Conservation (phyloP, 257 asterid species). For the Solanum tarijense region DNA sequence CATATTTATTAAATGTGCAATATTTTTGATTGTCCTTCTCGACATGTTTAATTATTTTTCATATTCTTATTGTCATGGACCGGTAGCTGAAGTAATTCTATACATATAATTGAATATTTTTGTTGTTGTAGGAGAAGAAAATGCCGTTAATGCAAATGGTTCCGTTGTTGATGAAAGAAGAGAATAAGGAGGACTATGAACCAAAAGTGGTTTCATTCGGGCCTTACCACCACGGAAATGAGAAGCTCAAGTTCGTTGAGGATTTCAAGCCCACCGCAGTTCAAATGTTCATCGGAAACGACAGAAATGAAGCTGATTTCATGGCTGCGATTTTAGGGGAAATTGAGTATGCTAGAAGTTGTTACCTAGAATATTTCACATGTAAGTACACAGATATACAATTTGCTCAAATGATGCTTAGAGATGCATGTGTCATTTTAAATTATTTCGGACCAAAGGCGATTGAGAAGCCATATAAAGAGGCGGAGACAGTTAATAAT, state of each 20-base stretch:
- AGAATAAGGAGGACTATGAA: background rate
- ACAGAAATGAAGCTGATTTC: accelerated
- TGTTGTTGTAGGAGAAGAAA: background rate
- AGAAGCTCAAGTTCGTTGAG: background rate
- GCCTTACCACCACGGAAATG: background rate
- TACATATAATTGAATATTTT: no score
- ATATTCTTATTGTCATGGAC: no score
- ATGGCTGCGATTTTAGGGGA: accelerated
- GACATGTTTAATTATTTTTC: no score
- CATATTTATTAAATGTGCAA: background rate
- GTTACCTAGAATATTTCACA: background rate
- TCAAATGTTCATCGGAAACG: background rate
- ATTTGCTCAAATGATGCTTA: constrained; percentile 3
- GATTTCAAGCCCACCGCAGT: background rate
- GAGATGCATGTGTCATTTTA: background rate
- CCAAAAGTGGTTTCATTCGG: background rate
- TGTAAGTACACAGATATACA: background rate
- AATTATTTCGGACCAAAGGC: background rate
- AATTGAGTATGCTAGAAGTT: background rate
- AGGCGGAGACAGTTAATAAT: accelerated
- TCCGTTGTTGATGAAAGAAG: background rate
- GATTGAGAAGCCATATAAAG: accelerated
- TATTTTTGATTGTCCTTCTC: background rate
- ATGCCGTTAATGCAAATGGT: background rate
- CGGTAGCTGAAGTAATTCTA: no score